A percentile compares a stretch with the other conserved stretches of the same genome.
Evolutionary conservation across 306 rosid species (phyloP).

Genomic region (Cucurbita maxima): DNA sequence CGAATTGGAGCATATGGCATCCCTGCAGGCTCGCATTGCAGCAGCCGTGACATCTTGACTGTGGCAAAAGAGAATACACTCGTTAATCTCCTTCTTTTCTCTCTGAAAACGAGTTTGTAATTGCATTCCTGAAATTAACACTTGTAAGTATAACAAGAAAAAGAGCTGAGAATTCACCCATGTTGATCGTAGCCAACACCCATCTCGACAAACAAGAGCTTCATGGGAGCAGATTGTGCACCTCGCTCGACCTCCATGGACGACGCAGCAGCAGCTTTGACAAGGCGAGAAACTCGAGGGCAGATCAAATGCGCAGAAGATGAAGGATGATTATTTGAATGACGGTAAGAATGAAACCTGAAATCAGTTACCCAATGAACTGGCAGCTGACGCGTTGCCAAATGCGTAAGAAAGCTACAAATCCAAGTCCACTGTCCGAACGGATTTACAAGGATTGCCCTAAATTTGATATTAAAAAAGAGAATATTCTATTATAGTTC

Average conservation of each 20-base stretch:
- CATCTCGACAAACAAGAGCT: constrained; percentile 91
- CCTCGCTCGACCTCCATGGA: constrained; percentile 51
- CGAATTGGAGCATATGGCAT: constrained; percentile 90
- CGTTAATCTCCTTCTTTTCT: neutral
- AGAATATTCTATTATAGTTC: too few relatives aligned
- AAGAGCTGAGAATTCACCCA: constrained; percentile 30
- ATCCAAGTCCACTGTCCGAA: neutral
- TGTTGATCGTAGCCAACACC: constrained; percentile 98
- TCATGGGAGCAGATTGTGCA: constrained; percentile 28
- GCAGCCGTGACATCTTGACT: constrained; percentile 85
- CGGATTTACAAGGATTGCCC: neutral
- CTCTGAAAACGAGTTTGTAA: neutral
- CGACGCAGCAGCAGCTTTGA: constrained; percentile 18
- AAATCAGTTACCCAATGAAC: constrained; percentile 2
- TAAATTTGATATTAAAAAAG: too few relatives aligned
- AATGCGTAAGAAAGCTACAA: neutral
- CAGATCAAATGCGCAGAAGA: constrained; percentile 7
- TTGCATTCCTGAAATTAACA: neutral
- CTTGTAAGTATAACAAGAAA: neutral
- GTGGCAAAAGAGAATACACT: constrained; percentile 7
- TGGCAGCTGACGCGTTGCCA: constrained; percentile 19
- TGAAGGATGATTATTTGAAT: constrained; percentile 1
- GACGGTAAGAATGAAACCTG: neutral
- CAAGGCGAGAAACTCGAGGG: constrained; percentile 19
- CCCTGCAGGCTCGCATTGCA: constrained; percentile 90